A percentile compares a stretch with the other conserved stretches of the same genome.
These are phyloP conservation scores for Globisporangium barbulae DNA, from an alignment of 352 stramenopile genomes.

Conservation along the genomic window DNA sequence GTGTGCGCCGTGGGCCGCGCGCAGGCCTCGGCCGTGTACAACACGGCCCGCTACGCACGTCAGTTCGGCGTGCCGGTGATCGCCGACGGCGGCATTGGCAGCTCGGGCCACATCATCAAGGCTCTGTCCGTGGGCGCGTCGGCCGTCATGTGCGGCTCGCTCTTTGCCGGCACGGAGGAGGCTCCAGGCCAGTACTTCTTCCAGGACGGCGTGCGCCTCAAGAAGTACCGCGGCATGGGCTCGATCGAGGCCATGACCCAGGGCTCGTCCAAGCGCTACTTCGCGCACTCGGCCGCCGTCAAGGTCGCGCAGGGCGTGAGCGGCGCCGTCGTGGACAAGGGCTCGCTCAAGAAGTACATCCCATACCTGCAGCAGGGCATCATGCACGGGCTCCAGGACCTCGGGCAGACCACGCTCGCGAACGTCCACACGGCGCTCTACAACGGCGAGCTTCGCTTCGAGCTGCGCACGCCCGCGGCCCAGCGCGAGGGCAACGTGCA, in stretches of 20 bases:
- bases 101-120: conserved; percentile 99
- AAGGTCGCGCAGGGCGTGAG: conserved; percentile 99
- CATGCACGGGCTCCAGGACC: conserved; percentile 98
- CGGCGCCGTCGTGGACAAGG: conserved; percentile 99
- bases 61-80: conserved; percentile 98
- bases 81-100: conserved; percentile 98
- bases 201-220: conserved; percentile 99
- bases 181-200: conserved; percentile 99
- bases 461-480: conserved; percentile 98
- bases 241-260: conserved; percentile 99
- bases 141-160: conserved; percentile 99
- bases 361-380: conserved; percentile 99
- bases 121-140: conserved; percentile 96
- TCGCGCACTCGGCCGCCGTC: conserved; percentile 87
- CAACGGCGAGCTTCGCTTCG: conserved; percentile 91
- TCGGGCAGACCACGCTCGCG: conserved; percentile 91
- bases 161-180: conserved; percentile 99
- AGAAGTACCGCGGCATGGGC: conserved; percentile 99
- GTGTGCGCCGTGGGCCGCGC: conserved; percentile 97
- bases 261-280: conserved; percentile 93
- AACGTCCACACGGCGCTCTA: conserved; percentile 83
- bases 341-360: conserved; percentile 98
- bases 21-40: conserved; percentile 98
- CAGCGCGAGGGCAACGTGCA: conserved; percentile 99
- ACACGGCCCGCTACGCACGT: conserved; percentile 94